These are phyloP conservation scores for Akanthomyces dipterigenus DNA, from an alignment of 2,329 filamentous ascomycete species.

Conservation along the genomic window DNA sequence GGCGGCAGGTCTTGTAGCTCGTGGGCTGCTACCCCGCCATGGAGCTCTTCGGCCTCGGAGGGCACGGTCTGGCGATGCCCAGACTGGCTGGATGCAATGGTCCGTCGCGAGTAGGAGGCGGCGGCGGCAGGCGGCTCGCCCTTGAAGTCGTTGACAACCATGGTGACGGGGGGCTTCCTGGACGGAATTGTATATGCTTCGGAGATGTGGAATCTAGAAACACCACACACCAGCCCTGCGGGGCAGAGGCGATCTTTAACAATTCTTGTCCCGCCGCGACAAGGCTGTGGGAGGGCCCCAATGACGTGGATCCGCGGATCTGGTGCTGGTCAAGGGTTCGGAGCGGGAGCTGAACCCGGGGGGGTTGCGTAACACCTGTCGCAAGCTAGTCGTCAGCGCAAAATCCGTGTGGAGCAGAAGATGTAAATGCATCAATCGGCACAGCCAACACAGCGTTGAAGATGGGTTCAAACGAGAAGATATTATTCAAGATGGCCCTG, in stretches of 20 bases:
- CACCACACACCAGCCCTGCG: background rate
- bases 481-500: no score
- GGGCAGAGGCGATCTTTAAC: background rate
- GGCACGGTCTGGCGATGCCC: background rate
- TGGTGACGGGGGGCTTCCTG: background rate
- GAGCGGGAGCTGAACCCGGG: background rate
- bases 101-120: background rate
- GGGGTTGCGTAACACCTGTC: background rate
- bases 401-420: no score
- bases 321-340: no score
- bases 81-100: background rate
- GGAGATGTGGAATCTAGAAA: background rate
- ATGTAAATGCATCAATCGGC: no score
- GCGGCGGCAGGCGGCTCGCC: background rate
- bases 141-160: slow-evolving; percentile 1
- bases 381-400: background rate
- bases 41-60: background rate
- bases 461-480: no score
- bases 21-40: background rate
- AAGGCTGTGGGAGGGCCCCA: background rate
- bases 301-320: background rate
- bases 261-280: background rate
- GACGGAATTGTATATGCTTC: background rate
- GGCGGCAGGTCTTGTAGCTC: background rate
- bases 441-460: no score